Base-by-base conservation (phyloP, 345 rosid genomes). In the Cardamine chenopodiifolia region DNA sequence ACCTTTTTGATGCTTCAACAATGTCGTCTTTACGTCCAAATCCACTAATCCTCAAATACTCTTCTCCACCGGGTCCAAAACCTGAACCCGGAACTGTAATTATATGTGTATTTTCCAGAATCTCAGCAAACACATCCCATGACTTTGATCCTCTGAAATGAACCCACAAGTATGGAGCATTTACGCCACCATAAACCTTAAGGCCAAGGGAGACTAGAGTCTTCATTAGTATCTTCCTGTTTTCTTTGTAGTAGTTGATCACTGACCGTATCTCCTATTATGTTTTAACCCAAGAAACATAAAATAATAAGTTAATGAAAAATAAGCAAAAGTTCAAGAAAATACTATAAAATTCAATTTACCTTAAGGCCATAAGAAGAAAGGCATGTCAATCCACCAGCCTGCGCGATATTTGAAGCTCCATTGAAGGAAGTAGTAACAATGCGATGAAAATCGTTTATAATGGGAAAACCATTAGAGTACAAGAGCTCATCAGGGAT, bases 351-450 rank as follows among this genome's bases (percentile, higher is more conserved):
- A 9, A 2, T 15, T 47, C 5, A 34, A 18, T 11, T 35, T 8
- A 88, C 97, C 93, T 79, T 78, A 56, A 61, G 79, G 40, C 97
- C 98, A 19, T 60, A 74, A 1, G 85, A 23, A 50, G 95, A 83
- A 70, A 93, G 95, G 60, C 95, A 89, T 6, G 95, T 89, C 14
- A 90, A 72, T 8, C 95, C 98, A 17, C 98, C 95, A 0, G 91
- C 89, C 69, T 93, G 95, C 18, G 86, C 81, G 9, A 93, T 86
- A 71, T 79, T 93, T 8, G 98, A 92, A 35, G 97, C 92, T 20
- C 97, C 97, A 66, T 93, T 90, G 70, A 90, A 93, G 75, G 93
- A 84, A 14, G 98, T 93, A 62, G 93, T 83, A 8, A 89, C 87
- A 47, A 93, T 79, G 32, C 98, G 91, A 57, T 89, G 74, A 23